Conservation (phyloP, 805 yeast species). For the Tetrapisispora arboricola region DNA sequence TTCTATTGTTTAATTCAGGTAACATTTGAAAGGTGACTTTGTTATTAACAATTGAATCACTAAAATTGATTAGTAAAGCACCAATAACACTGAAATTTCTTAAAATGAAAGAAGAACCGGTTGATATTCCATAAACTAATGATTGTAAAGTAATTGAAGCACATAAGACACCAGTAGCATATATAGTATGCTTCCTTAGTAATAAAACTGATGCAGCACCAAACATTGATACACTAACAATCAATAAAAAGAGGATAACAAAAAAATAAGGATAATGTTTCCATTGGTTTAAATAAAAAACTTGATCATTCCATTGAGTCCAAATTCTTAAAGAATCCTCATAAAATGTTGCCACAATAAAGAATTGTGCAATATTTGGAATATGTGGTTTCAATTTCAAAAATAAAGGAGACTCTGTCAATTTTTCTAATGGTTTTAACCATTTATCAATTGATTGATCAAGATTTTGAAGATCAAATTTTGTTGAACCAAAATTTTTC, state of each 20-base stretch:
- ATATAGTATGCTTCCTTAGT: conserved; percentile 52
- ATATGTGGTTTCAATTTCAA: conserved; percentile 54
- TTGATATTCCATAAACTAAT: conserved; percentile 73
- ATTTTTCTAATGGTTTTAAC: conserved; percentile 35
- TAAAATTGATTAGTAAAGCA: conserved; percentile 76
- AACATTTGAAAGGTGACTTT: conserved; percentile 41
- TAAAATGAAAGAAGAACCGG: conserved; percentile 70
- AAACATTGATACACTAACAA: conserved; percentile 61
- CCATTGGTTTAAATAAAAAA: conserved; percentile 68
- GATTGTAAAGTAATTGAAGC: conserved; percentile 76
- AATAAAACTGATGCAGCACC: conserved; percentile 64
- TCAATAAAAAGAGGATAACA: conserved; percentile 57
- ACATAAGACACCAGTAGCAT: conserved; percentile 60
- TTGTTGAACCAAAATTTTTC: not conserved
- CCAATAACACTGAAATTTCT: conserved; percentile 88
- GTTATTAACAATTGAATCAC: conserved; percentile 76
- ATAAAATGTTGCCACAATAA: conserved; percentile 86
- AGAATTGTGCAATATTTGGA: conserved; percentile 79
- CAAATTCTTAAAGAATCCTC: conserved; percentile 81
- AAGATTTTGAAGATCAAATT: not conserved
- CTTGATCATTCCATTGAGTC: conserved; percentile 87
- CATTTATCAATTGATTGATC: conserved; percentile 2
- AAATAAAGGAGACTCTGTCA: conserved; percentile 40
- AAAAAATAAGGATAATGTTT: conserved; percentile 71
- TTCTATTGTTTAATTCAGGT: conserved; percentile 54